phyloP scores from a whole-genome alignment of 163 green algal genomes.

The Chlorella variabilis region DNA sequence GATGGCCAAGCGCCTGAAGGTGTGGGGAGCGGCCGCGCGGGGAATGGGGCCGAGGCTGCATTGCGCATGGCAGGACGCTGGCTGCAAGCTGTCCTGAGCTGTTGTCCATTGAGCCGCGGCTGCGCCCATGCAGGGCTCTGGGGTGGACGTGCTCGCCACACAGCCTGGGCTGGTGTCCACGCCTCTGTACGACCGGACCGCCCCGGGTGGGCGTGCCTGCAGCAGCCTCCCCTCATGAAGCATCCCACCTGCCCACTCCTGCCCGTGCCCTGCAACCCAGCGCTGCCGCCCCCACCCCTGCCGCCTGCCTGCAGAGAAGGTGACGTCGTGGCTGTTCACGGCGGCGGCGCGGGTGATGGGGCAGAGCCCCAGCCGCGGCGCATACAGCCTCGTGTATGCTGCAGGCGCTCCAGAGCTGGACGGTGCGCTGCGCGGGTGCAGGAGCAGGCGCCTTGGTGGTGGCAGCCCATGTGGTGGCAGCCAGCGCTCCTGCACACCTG shows the following conservation, averaged over 20 bases:
- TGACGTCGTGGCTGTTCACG: background rate
- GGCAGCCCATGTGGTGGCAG: background rate
- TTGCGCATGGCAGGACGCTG: background rate
- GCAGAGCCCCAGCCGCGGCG: conserved; percentile 2
- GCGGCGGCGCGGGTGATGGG: conserved; percentile 15
- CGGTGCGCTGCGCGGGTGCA: conserved; percentile 8
- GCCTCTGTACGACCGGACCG: background rate
- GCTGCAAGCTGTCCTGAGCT: background rate
- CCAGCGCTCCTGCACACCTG: background rate
- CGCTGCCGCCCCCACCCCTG: background rate
- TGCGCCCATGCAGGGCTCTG: conserved; percentile 6
- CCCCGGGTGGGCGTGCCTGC: background rate
- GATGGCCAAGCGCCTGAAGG: conserved; percentile 31
- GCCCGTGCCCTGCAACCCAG: background rate
- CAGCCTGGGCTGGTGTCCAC: conserved; percentile 22
- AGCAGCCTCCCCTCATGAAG: background rate
- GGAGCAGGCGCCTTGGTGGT: no score
- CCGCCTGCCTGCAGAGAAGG: background rate
- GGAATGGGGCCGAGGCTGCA: background rate
- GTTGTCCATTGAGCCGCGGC: no score
- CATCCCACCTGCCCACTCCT: no score
- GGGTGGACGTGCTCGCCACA: conserved; percentile 17
- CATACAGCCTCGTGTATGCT: conserved; percentile 10
- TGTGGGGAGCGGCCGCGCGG: no score
- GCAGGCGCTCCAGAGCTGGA: conserved; percentile 18